Conservation (phyloP, 108 stramenopile genomes). For the Fragilariopsis cylindrus region DNA sequence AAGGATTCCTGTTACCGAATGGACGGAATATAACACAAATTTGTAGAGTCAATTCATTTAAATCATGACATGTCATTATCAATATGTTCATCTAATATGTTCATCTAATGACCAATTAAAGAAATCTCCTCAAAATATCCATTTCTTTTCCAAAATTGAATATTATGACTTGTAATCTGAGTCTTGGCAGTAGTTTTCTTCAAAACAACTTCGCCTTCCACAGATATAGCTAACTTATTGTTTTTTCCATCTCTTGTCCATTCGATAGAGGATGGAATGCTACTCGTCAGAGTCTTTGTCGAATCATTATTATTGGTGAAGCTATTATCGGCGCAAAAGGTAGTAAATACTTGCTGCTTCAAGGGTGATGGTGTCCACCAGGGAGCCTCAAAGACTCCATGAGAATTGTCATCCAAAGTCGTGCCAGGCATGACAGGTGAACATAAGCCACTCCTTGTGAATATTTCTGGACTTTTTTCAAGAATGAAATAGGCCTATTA, state of each 20-base stretch:
- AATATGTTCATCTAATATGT: too few relatives aligned
- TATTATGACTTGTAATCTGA: constrained; percentile 4
- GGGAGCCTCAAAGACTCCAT: constrained; percentile 22
- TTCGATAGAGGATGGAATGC: constrained; percentile 10
- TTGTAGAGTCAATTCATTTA: too few relatives aligned
- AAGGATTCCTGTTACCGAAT: neutral
- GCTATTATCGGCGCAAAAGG: constrained; percentile 1
- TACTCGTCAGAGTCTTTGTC: neutral
- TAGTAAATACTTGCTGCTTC: constrained; percentile 9
- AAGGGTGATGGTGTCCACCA: constrained; percentile 31
- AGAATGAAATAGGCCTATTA: neutral
- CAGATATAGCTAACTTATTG: constrained; percentile 9
- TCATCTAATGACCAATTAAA: neutral
- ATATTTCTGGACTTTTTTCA: constrained; percentile 6
- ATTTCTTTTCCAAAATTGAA: constrained; percentile 30
- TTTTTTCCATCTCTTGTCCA: constrained; percentile 24
- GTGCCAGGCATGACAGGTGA: constrained; percentile 27
- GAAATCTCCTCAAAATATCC: constrained; percentile 19
- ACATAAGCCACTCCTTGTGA: constrained; percentile 14
- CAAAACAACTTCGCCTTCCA: constrained; percentile 4
- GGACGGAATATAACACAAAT: too few relatives aligned
- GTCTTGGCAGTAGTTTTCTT: constrained; percentile 15
- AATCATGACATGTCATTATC: too few relatives aligned
- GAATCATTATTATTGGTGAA: neutral
- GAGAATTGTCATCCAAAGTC: constrained; percentile 9